Evolutionary conservation across 2,329 filamentous ascomycete species (phyloP).

Genomic region (Raffaelea ambrosiae): DNA sequence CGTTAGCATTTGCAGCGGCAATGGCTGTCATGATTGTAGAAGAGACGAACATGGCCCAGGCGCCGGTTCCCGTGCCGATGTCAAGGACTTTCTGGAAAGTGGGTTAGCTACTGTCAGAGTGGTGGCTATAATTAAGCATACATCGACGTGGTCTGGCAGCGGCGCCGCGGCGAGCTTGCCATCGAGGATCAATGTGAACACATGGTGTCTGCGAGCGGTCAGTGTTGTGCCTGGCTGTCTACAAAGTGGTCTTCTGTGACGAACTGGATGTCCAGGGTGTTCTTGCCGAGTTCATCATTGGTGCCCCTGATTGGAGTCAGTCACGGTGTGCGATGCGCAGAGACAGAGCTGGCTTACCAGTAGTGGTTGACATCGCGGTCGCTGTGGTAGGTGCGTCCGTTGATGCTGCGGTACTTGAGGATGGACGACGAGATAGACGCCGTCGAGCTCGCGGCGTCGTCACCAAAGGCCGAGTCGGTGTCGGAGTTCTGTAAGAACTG

Average conservation of each 20-base stretch:
- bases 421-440: conserved; percentile 22
- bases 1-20: conserved; percentile 14
- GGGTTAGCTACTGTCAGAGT: too few relatives aligned
- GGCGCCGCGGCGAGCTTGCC: conserved; percentile 19
- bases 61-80: conserved; percentile 8
- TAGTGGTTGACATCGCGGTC: conserved; percentile 18
- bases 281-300: conserved; percentile 22
- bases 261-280: conserved; percentile 22
- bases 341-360: conserved; percentile 26
- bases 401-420: conserved; percentile 20
- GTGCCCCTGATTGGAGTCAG: conserved; percentile 8
- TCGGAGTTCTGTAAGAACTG: too few relatives aligned
- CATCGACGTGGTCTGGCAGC: conserved; percentile 11
- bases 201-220: conserved; percentile 18
- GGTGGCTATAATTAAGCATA: too few relatives aligned
- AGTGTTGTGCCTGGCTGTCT: too few relatives aligned
- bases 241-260: neutral
- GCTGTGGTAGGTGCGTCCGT: conserved; percentile 23
- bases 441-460: conserved; percentile 12
- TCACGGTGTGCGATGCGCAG: neutral
- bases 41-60: conserved; percentile 42
- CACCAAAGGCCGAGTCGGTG: conserved; percentile 4
- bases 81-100: conserved; percentile 1
- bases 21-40: too few relatives aligned
- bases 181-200: conserved; percentile 14